Evolutionary conservation across 2,329 filamentous ascomycete species (phyloP).

Genomic region (Aspergillus ochraceoroseus): DNA sequence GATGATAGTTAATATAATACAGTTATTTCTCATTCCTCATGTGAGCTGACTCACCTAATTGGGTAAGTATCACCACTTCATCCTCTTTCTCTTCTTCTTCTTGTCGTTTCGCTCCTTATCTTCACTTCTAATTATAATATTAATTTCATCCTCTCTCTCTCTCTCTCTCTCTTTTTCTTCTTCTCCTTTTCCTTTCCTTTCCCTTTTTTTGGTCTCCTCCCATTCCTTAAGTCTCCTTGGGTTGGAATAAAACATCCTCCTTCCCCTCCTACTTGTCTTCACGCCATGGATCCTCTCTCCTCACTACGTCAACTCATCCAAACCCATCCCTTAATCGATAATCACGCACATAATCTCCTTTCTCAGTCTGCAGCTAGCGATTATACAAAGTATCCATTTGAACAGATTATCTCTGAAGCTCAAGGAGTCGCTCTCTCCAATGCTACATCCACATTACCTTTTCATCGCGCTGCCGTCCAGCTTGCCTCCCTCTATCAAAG

Average conservation of each 20-base stretch:
- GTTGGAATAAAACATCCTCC: too few relatives aligned
- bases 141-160: neutral
- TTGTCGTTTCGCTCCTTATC: neutral
- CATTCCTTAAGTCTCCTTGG: slow-evolving; percentile 13
- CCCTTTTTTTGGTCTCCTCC: neutral
- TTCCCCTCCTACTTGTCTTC: neutral
- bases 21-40: neutral
- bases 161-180: neutral
- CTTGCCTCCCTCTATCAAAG: slow-evolving; percentile 62
- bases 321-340: slow-evolving; percentile 45
- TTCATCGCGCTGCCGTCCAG: slow-evolving; percentile 65
- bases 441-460: slow-evolving; percentile 59
- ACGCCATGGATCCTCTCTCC: slow-evolving; percentile 26
- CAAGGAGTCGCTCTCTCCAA: slow-evolving; percentile 62
- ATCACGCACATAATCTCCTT: slow-evolving; percentile 47
- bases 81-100: slow-evolving; percentile 6
- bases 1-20: too few relatives aligned
- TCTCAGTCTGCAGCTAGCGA: slow-evolving; percentile 30
- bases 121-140: too few relatives aligned
- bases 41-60: slow-evolving; percentile 12
- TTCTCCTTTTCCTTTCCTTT: neutral
- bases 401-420: slow-evolving; percentile 68
- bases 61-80: slow-evolving; percentile 14
- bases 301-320: slow-evolving; percentile 37
- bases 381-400: slow-evolving; percentile 45